A percentile compares a stretch with the other conserved stretches of the same genome.
These are phyloP conservation scores for Oryza meridionalis DNA, from an alignment of 176 grass and related monocot species.

Conservation along the genomic window DNA sequence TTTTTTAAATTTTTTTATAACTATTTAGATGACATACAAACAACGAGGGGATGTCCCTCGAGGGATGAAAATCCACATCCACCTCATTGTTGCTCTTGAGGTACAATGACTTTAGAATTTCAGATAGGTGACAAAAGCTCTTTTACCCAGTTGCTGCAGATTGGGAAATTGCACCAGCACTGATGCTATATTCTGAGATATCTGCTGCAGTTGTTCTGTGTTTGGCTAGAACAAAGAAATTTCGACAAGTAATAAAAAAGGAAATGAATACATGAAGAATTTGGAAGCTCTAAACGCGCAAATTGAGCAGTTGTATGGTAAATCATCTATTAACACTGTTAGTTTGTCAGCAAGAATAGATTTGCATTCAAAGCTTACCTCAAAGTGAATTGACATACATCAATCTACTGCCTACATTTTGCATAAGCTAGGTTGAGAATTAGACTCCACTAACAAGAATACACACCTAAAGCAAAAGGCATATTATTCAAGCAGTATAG, in stretches of 20 bases:
- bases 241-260: constrained; percentile 9
- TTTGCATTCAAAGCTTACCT: constrained; percentile 1
- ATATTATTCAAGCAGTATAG: too few species aligned
- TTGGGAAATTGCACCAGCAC: constrained; percentile 74
- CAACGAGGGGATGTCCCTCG: too few species aligned
- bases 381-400: not conserved
- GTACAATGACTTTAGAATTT: constrained; percentile 52
- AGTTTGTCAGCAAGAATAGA: not conserved
- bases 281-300: not conserved
- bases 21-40: too few species aligned
- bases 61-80: too few species aligned
- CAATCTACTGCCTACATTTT: not conserved
- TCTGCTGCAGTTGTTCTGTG: constrained; percentile 68
- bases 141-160: constrained; percentile 81
- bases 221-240: constrained; percentile 61
- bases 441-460: too few species aligned
- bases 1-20: too few species aligned
- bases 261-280: constrained; percentile 12
- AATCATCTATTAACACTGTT: not conserved
- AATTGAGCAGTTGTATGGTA: constrained; percentile 19
- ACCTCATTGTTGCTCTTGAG: constrained; percentile 52
- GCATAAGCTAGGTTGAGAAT: too few species aligned
- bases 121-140: constrained; percentile 83
- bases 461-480: too few species aligned
- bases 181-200: constrained; percentile 74